Percentiles rank a stretch among this genome's conserved stretches.
Evolutionary conservation across 208 protist species (phyloP).

Genomic region (Crithidia expoeki): DNA sequence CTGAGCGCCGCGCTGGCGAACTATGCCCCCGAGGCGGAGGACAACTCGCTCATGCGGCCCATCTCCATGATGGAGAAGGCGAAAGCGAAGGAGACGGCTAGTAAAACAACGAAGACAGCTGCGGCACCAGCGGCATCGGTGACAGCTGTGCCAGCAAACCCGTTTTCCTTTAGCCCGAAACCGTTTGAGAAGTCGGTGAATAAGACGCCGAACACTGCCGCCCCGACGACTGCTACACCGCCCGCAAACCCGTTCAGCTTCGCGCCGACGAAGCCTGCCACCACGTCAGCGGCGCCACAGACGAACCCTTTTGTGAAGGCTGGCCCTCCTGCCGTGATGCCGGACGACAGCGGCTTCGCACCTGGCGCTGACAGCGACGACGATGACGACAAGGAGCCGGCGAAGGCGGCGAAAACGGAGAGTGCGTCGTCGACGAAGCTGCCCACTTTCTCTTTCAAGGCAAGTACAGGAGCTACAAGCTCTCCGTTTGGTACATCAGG

Average conservation of each 20-base stretch:
- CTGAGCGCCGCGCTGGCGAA: constrained; percentile 29
- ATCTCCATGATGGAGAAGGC: constrained; percentile 15
- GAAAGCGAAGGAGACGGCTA: constrained; percentile 1
- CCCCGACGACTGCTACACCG: neutral
- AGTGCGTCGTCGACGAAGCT: constrained; percentile 28
- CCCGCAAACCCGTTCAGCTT: neutral
- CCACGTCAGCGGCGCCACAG: neutral
- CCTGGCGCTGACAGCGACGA: constrained; percentile 63
- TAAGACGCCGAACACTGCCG: neutral
- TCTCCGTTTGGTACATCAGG: constrained; percentile 4
- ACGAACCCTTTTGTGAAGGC: constrained; percentile 38
- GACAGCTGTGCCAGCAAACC: neutral
- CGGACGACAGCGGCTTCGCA: constrained; percentile 72
- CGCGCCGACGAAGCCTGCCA: neutral
- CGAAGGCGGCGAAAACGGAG: constrained; percentile 5
- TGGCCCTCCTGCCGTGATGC: constrained; percentile 63
- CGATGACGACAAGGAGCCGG: constrained; percentile 30
- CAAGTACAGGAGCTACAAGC: neutral
- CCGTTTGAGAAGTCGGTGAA: neutral
- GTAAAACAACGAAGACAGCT: neutral
- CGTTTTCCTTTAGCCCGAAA: constrained; percentile 13
- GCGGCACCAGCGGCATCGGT: neutral
- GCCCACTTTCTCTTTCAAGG: constrained; percentile 32
- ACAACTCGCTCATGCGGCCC: constrained; percentile 30
- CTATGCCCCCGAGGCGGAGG: constrained; percentile 15